phyloP scores from a whole-genome alignment of 2,329 filamentous ascomycete genomes.

The Thermoascus crustaceus region DNA sequence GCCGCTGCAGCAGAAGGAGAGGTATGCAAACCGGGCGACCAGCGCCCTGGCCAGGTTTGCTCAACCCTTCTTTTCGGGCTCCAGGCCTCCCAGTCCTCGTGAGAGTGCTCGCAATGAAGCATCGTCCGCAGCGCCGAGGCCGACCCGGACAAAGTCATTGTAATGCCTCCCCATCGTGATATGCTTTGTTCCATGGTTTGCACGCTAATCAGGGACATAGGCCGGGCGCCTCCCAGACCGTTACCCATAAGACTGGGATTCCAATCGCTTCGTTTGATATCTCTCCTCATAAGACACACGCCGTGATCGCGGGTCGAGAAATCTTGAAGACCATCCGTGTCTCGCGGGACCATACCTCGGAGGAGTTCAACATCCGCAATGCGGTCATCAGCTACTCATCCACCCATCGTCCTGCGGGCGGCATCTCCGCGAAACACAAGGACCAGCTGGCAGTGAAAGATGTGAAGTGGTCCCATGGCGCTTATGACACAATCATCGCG shows the following conservation, averaged over 20 bases:
- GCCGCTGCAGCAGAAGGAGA: constrained; percentile 26
- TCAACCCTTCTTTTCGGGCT: constrained; percentile 47
- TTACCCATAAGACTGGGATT: constrained; percentile 56
- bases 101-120: constrained; percentile 27
- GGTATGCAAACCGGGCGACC: constrained; percentile 38
- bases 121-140: constrained; percentile 21
- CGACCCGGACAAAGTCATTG: constrained; percentile 32
- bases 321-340: constrained; percentile 59
- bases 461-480: constrained; percentile 60
- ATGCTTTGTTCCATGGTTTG: constrained; percentile 3
- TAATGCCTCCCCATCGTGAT: constrained; percentile 18
- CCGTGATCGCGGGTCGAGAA: constrained; percentile 56
- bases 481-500: constrained; percentile 52
- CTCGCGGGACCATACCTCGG: constrained; percentile 47
- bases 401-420: constrained; percentile 40
- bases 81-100: constrained; percentile 46
- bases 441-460: constrained; percentile 56
- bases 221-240: constrained; percentile 45
- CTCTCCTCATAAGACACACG: constrained; percentile 55
- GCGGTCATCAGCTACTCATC: constrained; percentile 51
- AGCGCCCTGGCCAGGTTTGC: constrained; percentile 45
- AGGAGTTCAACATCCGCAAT: constrained; percentile 56
- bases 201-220: constrained; percentile 21
- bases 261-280: constrained; percentile 56
- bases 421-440: constrained; percentile 42